Evolutionary conservation across 208 protist species (phyloP).

Genomic region (Leishmania braziliensis): DNA sequence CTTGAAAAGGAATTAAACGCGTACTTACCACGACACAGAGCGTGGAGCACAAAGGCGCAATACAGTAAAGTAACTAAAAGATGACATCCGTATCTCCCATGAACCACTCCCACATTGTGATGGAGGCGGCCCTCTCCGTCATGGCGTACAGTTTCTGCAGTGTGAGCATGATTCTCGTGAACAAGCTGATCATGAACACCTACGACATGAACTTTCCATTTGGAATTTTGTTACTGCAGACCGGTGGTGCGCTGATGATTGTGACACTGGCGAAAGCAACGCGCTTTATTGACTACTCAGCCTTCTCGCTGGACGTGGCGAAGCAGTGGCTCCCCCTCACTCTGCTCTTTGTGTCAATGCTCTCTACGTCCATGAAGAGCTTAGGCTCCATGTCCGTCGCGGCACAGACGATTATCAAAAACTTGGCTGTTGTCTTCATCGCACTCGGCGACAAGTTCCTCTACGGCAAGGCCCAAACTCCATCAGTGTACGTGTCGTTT

Average conservation of each 20-base stretch:
- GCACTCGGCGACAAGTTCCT: slow-evolving; percentile 80
- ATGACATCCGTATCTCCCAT: not conserved
- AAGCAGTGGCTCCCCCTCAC: slow-evolving; percentile 76
- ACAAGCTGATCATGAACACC: slow-evolving; percentile 80
- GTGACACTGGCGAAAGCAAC: slow-evolving; percentile 50
- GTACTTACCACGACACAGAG: not conserved
- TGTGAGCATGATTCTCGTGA: slow-evolving; percentile 87
- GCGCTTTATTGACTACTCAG: slow-evolving; percentile 54
- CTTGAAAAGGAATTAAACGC: not conserved
- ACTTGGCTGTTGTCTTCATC: slow-evolving; percentile 76
- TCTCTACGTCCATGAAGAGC: slow-evolving; percentile 85
- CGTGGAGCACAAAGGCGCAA: not conserved
- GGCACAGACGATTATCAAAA: slow-evolving; percentile 87
- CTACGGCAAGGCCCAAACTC: slow-evolving; percentile 59
- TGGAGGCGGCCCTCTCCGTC: slow-evolving; percentile 42
- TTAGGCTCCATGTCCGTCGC: slow-evolving; percentile 84
- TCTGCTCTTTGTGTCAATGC: slow-evolving; percentile 82
- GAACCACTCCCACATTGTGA: not conserved
- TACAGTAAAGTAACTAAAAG: not conserved
- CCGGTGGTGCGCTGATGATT: slow-evolving; percentile 61
- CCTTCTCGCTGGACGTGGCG: slow-evolving; percentile 51
- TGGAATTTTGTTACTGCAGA: slow-evolving; percentile 76
- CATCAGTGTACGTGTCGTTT: slow-evolving; percentile 54
- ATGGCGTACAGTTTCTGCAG: slow-evolving; percentile 74
- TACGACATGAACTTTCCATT: slow-evolving; percentile 75